Evolutionary conservation across 441 rosid genomes (phyloP).

Genomic region (Erodium moschatum): DNA sequence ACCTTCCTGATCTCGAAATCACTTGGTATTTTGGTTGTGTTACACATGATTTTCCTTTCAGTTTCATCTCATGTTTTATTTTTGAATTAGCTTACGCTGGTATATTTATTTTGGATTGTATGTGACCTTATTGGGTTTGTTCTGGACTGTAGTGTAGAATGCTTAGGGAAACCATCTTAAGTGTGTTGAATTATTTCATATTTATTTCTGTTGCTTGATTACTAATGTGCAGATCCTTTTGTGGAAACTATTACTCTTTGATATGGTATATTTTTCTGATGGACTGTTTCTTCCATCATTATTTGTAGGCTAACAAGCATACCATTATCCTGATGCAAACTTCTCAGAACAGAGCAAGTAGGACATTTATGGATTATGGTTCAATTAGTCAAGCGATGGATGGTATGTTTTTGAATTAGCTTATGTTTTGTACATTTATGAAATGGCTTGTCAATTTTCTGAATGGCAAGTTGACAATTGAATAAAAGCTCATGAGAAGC

Average conservation of each 20-base stretch:
- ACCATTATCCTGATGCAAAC: slow-evolving; percentile 86
- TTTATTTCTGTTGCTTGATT: too few species aligned
- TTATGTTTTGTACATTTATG: background rate
- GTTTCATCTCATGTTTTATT: too few species aligned
- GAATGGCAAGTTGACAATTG: background rate
- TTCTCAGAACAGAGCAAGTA: slow-evolving; percentile 62
- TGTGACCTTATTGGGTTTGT: too few species aligned
- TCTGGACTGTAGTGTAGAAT: too few species aligned
- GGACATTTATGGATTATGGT: slow-evolving; percentile 91
- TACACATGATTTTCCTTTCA: too few species aligned
- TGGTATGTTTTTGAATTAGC: slow-evolving; percentile 35
- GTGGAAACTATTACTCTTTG: background rate
- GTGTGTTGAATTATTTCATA: too few species aligned
- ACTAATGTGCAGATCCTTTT: background rate
- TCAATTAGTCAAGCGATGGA: slow-evolving; percentile 89
- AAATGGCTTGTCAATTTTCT: background rate
- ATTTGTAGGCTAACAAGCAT: slow-evolving; percentile 73
- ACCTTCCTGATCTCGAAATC: too few species aligned
- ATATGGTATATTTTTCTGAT: background rate
- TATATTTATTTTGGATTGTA: too few species aligned
- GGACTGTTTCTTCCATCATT: slow-evolving; percentile 5
- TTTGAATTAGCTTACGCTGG: too few species aligned
- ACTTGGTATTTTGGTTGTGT: too few species aligned
- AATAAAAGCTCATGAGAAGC: background rate
- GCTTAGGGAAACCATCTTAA: too few species aligned